These are phyloP conservation scores for Boletus insuetus DNA, from an alignment of 768 basidiomycete species.

Conservation along the genomic window DNA sequence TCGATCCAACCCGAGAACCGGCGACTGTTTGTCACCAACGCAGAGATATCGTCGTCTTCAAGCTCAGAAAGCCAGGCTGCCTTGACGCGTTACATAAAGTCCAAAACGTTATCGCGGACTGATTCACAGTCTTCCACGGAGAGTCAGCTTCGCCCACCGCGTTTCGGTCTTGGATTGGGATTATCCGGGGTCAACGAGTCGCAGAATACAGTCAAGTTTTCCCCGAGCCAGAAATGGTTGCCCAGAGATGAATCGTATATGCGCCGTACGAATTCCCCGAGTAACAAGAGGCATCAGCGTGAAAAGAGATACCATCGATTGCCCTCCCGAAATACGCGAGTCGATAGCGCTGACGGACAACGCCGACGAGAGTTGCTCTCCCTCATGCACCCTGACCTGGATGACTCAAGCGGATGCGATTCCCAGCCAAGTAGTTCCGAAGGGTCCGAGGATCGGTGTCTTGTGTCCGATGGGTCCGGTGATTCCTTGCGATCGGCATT, in stretches of 20 bases:
- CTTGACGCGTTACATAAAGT: slow-evolving; percentile 12
- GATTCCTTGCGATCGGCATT: slow-evolving; percentile 20
- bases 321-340: not conserved
- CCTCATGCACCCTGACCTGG: not conserved
- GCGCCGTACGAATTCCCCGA: slow-evolving; percentile 4
- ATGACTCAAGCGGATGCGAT: slow-evolving; percentile 18
- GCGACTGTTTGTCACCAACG: slow-evolving; percentile 45
- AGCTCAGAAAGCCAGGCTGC: slow-evolving; percentile 39
- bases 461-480: slow-evolving; percentile 17
- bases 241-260: not conserved
- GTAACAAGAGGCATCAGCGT: slow-evolving; percentile 8
- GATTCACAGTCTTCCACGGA: slow-evolving; percentile 24
- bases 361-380: slow-evolving; percentile 21
- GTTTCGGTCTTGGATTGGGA: slow-evolving; percentile 31
- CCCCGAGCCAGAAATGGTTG: slow-evolving; percentile 15
- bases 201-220: slow-evolving; percentile 8
- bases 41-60: slow-evolving; percentile 38
- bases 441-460: slow-evolving; percentile 9
- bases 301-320: slow-evolving; percentile 16
- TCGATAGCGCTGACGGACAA: slow-evolving; percentile 9
- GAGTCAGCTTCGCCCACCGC: slow-evolving; percentile 22
- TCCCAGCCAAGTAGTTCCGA: slow-evolving; percentile 18
- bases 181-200: slow-evolving; percentile 14
- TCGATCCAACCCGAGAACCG: slow-evolving; percentile 27
- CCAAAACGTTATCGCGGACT: slow-evolving; percentile 13